These are phyloP conservation scores for Puccinia polysora DNA, from an alignment of 1,284 basidiomycete genomes.

Conservation along the genomic window DNA sequence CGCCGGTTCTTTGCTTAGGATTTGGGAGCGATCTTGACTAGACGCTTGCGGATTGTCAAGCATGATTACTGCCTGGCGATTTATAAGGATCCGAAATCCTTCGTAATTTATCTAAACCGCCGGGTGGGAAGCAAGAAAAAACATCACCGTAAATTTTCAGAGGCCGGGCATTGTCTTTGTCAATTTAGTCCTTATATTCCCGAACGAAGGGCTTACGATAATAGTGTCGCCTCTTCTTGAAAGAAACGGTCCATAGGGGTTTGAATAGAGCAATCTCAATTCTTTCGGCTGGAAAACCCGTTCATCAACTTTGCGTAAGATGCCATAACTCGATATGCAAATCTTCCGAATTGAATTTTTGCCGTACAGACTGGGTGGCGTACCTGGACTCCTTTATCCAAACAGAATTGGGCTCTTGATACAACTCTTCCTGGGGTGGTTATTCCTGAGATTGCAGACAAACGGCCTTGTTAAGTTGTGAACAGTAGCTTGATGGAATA, in stretches of 20 bases:
- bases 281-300: conserved; percentile 1
- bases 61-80: not conserved
- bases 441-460: not conserved
- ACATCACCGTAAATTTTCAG: too few relatives aligned
- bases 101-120: not conserved
- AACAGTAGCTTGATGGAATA: not conserved
- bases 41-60: not conserved
- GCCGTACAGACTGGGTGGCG: not conserved
- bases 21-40: not conserved
- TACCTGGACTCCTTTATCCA: conserved; percentile 15
- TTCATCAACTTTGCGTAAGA: not conserved
- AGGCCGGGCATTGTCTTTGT: not conserved
- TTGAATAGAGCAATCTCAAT: conserved; percentile 17
- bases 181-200: not conserved
- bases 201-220: not conserved
- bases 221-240: not conserved
- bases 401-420: conserved; percentile 4
- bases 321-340: too few relatives aligned
- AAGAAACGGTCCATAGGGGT: not conserved
- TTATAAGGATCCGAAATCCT: conserved; percentile 13
- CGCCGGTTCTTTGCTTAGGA: not conserved
- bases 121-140: not conserved
- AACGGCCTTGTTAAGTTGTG: not conserved
- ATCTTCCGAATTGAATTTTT: not conserved
- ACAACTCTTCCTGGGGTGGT: not conserved